phyloP scores from a whole-genome alignment of 2,329 filamentous ascomycete genomes.

The Botrytis aclada region DNA sequence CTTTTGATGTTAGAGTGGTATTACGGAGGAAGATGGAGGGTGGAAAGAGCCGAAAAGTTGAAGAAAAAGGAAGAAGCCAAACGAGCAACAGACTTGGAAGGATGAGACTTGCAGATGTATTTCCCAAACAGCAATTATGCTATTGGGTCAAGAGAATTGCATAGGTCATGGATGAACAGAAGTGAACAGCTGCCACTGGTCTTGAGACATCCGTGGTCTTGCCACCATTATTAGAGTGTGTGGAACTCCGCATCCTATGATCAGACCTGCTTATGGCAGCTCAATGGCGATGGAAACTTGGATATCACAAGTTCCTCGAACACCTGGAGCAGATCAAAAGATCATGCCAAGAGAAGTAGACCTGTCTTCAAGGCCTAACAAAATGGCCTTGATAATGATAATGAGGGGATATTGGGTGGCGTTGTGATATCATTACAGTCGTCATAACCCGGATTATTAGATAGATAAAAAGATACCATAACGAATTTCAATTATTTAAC shows the following conservation, averaged over 20 bases:
- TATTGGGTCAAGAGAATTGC: no score
- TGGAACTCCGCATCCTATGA: neutral
- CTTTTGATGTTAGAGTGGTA: constrained; percentile 17
- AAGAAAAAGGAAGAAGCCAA: constrained; percentile 4
- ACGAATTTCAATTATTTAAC: neutral
- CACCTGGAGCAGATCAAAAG: neutral
- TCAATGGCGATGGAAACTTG: neutral
- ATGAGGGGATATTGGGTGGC: neutral
- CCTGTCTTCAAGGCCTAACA: neutral
- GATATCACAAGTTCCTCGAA: neutral
- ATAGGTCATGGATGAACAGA: neutral
- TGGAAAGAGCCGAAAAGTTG: constrained; percentile 7
- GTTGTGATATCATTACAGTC: neutral
- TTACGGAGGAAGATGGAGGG: constrained; percentile 14
- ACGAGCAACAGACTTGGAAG: constrained; percentile 2
- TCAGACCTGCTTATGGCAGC: neutral
- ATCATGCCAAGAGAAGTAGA: neutral
- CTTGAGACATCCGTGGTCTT: neutral
- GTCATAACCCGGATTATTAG: neutral
- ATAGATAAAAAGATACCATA: neutral
- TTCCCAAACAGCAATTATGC: neutral
- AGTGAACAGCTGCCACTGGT: neutral
- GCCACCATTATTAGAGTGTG: neutral
- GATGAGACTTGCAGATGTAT: neutral
- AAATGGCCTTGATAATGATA: neutral